Base-by-base conservation (phyloP, 2,329 filamentous ascomycete genomes). In the Xylariaceae sp. region DNA sequence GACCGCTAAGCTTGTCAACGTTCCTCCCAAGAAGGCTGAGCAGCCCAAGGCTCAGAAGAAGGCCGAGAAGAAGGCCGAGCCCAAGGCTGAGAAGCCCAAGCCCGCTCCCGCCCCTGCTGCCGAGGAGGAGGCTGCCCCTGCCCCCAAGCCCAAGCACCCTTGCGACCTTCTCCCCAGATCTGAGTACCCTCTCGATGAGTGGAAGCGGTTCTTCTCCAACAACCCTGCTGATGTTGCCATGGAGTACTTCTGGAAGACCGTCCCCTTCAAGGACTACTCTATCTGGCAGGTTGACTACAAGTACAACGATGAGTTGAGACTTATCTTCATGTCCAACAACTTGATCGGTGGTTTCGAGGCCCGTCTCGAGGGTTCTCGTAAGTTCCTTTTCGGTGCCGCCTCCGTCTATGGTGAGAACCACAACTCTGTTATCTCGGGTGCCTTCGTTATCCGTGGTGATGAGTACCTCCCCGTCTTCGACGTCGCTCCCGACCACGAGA, bases 131-230 rank as follows among this genome's bases (percentile, higher is more conserved):
- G 15, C 73, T 65, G 68, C 73, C 51, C 71, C 74, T 61, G 84
- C 86, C 65, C 90, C 91, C 73, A 97, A 97, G 88, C 79, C 92
- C 75, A 99, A 97, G 89, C 94, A 99, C 83, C 92, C 94, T 70
- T 84, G 96, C 66, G 93, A 96, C 77, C 77, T 85, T 68, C 89
- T 97, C 58, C 86, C 87, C 72, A 88, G 87, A 75, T 81, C 94
- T 63, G 86, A 88, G 60, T 84, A 96, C 73, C 82, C 88, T 69
- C 84, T 99, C 59, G 94, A 99, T 74, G 94, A 99, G 80, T 96
- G 88, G 90, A 99, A 99, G 89, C 92, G 94, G 74, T 88, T 90
- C 78, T 99, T 96, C 87, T 99, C 94, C 73, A 99, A 99, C 87
- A 85, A 88, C 76, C 91, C 97, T 66, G 92, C 90, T 69, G 81